Conservation (phyloP, 768 basidiomycete genomes). For the Hygrophorus russula region DNA sequence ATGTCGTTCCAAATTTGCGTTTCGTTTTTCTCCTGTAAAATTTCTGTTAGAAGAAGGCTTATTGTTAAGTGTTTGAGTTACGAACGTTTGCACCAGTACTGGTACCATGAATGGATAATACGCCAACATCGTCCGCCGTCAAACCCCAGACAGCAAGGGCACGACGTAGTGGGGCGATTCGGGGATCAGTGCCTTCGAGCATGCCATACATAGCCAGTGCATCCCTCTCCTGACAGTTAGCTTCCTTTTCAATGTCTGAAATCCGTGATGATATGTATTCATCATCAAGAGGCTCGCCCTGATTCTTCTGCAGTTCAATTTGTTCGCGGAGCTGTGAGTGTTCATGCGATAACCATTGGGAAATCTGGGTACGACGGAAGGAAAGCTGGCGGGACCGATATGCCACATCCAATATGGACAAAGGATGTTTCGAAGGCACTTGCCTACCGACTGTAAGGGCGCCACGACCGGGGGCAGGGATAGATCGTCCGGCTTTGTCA, state of each 20-base stretch:
- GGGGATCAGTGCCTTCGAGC: slow-evolving; percentile 80
- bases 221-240: slow-evolving; percentile 84
- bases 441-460: slow-evolving; percentile 84
- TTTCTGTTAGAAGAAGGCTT: slow-evolving; percentile 3
- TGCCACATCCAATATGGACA: slow-evolving; percentile 70
- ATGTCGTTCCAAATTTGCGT: slow-evolving; percentile 94
- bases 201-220: slow-evolving; percentile 91
- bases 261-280: slow-evolving; percentile 70
- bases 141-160: slow-evolving; percentile 97
- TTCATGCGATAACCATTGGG: slow-evolving; percentile 90
- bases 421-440: slow-evolving; percentile 64
- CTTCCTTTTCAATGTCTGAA: slow-evolving; percentile 83
- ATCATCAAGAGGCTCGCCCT: slow-evolving; percentile 41
- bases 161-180: slow-evolving; percentile 84
- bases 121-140: slow-evolving; percentile 85
- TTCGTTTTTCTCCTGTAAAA: slow-evolving; percentile 87
- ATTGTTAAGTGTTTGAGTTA: slow-evolving; percentile 7
- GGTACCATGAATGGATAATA: slow-evolving; percentile 82
- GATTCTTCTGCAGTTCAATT: slow-evolving; percentile 44
- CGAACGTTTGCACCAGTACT: slow-evolving; percentile 74
- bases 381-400: slow-evolving; percentile 91
- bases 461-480: slow-evolving; percentile 94
- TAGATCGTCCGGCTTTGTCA: slow-evolving; percentile 97
- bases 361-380: slow-evolving; percentile 92
- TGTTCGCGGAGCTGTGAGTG: slow-evolving; percentile 78